Percentiles rank a stretch among this genome's conserved stretches.
phyloP scores from a whole-genome alignment of 306 rosid species.

The Benincasa hispida region DNA sequence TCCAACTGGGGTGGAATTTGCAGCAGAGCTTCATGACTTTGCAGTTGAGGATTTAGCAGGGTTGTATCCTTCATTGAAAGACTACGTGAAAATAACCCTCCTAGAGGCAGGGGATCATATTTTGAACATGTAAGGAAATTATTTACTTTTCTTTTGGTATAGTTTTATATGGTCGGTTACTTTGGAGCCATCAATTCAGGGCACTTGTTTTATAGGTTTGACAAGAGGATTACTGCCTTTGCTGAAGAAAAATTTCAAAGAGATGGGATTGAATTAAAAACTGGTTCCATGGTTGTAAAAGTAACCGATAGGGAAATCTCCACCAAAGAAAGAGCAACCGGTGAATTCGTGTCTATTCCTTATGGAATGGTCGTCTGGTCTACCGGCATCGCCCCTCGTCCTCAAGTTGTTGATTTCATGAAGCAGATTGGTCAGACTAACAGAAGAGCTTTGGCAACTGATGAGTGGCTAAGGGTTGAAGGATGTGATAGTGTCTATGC shows the following conservation, averaged over 20 bases:
- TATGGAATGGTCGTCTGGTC: slow-evolving; percentile 81
- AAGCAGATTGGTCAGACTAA: slow-evolving; percentile 66
- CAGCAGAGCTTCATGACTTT: slow-evolving; percentile 78
- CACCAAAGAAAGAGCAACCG: slow-evolving; percentile 47
- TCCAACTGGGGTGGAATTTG: slow-evolving; percentile 85
- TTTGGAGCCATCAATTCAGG: not conserved
- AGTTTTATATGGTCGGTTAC: not conserved
- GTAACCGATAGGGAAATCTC: slow-evolving; percentile 53
- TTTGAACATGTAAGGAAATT: slow-evolving; percentile 49
- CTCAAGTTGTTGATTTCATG: slow-evolving; percentile 59
- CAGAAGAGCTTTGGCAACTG: slow-evolving; percentile 42
- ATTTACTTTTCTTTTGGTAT: not conserved
- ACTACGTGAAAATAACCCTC: slow-evolving; percentile 42
- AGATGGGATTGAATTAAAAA: slow-evolving; percentile 61
- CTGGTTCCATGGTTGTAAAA: slow-evolving; percentile 58
- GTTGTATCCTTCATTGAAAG: slow-evolving; percentile 48
- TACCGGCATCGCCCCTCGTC: slow-evolving; percentile 62
- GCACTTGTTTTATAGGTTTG: slow-evolving; percentile 39
- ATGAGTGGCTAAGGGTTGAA: slow-evolving; percentile 73
- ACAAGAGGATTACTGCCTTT: slow-evolving; percentile 60
- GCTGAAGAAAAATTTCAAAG: slow-evolving; percentile 64
- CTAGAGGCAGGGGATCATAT: slow-evolving; percentile 72
- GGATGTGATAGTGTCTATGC: slow-evolving; percentile 48
- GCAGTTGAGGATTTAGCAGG: slow-evolving; percentile 54
- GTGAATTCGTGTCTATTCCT: slow-evolving; percentile 36